A percentile compares a stretch with the other conserved stretches of the same genome.
Conservation (phyloP, 2,329 filamentous ascomycete species). For the Xylogone sp. region DNA sequence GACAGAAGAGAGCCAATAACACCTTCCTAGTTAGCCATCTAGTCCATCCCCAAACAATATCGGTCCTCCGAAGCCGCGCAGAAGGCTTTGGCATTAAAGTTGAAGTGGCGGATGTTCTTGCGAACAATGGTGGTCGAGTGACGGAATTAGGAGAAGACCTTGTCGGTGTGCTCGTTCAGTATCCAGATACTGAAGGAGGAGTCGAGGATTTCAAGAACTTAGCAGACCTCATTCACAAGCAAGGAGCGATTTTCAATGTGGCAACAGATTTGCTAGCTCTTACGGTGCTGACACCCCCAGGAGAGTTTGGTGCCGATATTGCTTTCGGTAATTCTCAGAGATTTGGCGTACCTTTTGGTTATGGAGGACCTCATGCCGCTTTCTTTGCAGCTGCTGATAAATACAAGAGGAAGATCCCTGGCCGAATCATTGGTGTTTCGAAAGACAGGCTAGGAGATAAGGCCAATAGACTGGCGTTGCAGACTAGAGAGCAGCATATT, state of each 20-base stretch:
- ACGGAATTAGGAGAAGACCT: constrained; percentile 75
- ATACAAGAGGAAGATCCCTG: constrained; percentile 92
- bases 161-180: constrained; percentile 89
- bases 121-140: constrained; percentile 59
- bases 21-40: constrained; percentile 79
- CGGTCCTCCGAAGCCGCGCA: constrained; percentile 79
- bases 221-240: constrained; percentile 72
- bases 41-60: constrained; percentile 81
- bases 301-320: constrained; percentile 92
- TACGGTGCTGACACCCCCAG: constrained; percentile 82
- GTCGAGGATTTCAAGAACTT: constrained; percentile 71
- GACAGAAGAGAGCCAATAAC: constrained; percentile 72
- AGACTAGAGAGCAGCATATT: constrained; percentile 95
- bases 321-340: constrained; percentile 91
- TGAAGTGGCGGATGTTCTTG: constrained; percentile 66
- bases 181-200: constrained; percentile 83
- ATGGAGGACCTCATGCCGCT: constrained; percentile 90
- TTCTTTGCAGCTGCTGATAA: constrained; percentile 93
- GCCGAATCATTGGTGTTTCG: constrained; percentile 83
- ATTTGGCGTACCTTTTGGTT: constrained; percentile 88
- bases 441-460: constrained; percentile 82
- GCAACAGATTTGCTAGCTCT: constrained; percentile 87
- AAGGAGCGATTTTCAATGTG: constrained; percentile 77
- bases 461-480: constrained; percentile 79
- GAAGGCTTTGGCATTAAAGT: constrained; percentile 89